Evolutionary conservation across 768 basidiomycete genomes (phyloP).

Genomic region (Panaeolus papilionaceus): DNA sequence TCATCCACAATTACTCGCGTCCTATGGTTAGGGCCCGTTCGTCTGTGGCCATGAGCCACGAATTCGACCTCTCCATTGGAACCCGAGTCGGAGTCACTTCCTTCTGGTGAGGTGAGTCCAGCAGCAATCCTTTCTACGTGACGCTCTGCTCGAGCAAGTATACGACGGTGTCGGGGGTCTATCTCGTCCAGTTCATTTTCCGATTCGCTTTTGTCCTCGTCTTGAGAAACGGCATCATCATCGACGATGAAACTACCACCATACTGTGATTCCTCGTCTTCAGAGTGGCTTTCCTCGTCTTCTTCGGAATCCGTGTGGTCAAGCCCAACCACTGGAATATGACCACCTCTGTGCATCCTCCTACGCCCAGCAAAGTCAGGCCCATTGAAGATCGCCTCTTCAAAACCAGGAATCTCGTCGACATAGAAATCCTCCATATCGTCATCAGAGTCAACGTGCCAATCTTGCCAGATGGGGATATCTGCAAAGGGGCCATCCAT

Average conservation of each 20-base stretch:
- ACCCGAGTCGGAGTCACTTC: neutral
- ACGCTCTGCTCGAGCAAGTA: no score
- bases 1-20: slow-evolving; percentile 12
- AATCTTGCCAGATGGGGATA: neutral
- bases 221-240: neutral
- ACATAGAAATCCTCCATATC: slow-evolving; percentile 10
- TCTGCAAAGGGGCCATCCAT: neutral
- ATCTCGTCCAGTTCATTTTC: neutral
- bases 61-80: neutral
- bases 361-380: neutral
- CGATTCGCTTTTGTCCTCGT: neutral
- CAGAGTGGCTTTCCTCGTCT: neutral
- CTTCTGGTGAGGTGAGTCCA: neutral
- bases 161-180: neutral
- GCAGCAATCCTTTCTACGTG: no score
- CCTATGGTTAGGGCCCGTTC: neutral
- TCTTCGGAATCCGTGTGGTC: neutral
- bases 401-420: neutral
- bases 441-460: neutral
- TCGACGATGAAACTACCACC: neutral
- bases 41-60: neutral
- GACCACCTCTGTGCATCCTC: neutral
- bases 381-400: neutral
- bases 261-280: neutral
- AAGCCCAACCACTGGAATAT: neutral